Base-by-base conservation (phyloP, 257 asterid species). In the Fraxinus quadrangulata region DNA sequence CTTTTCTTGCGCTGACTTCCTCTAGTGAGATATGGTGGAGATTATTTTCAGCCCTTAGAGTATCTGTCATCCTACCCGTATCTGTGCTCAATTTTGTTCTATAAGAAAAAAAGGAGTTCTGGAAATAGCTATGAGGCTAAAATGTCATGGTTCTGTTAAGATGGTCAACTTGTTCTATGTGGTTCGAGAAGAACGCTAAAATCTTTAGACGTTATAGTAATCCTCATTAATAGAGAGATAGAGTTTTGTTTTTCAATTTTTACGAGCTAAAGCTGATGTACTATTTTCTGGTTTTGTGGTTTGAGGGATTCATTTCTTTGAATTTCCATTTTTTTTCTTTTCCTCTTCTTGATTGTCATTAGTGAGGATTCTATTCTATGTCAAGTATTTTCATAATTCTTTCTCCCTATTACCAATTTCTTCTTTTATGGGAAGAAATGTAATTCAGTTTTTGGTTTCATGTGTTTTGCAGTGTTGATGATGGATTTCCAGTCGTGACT, bases 401-500 rank as follows among this genome's bases (percentile, higher is more conserved):
- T 67, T 34, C 59, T 6, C 39, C 63, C 76, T 66, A 3, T 33
- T 26, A 72, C 70, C 75, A 73, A 30, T 40, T 69, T 75, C 63
- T 26, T 40, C 70, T 30, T 21, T 75, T 73, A 39, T 39, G 6
- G 1, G 56, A 9, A 67, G 40, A 67, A 63, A 71, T 49, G 66
- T 19, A 30, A 70, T 36, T 19, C 21, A 65, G 82, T 61, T 66
- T 67, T 39, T 42, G 24, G 13, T 74, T 77, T 77, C 72, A 36
- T 67, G 74, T 78, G 70, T 74, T 81, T 81, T 84, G 96, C 91
- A 95, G 98, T 70, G 67, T 95, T 68, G 94, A 95, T 81, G 96
- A 95, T 77, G 96, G 89, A 72, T 95, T 95, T 87, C 99, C 99
- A 79, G 91, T 84, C 76, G 91, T 95, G 34, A 93, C 78, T 68